A percentile compares a stretch with the other conserved stretches of the same genome.
phyloP scores from a whole-genome alignment of 345 rosid species.

The Turnera subulata region DNA sequence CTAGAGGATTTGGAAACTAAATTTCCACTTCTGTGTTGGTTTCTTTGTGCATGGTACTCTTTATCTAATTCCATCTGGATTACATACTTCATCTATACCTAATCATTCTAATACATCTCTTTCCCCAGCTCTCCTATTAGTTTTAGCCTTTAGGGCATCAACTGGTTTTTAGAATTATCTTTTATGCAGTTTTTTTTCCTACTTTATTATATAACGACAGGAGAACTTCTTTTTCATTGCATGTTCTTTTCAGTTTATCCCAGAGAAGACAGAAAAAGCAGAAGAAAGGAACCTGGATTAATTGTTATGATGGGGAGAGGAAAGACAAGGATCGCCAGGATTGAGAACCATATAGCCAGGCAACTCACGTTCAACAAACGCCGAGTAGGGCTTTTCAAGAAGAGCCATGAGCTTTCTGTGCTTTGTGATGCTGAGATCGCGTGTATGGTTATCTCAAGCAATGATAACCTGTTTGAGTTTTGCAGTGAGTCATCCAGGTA shows the following conservation, averaged over 20 bases:
- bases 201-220: too few relatives aligned
- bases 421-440: slow-evolving; percentile 50
- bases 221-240: too few relatives aligned
- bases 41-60: too few relatives aligned
- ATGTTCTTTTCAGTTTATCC: background rate
- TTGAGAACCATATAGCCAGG: slow-evolving; percentile 39
- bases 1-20: too few relatives aligned
- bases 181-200: too few relatives aligned
- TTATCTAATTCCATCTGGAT: too few relatives aligned
- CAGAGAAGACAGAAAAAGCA: background rate
- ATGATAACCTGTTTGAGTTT: slow-evolving; percentile 37
- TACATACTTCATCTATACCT: too few relatives aligned
- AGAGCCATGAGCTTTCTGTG: slow-evolving; percentile 42
- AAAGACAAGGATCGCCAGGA: slow-evolving; percentile 39
- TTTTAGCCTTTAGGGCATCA: too few relatives aligned
- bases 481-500: slow-evolving; percentile 31
- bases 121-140: too few relatives aligned
- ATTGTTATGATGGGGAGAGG: slow-evolving; percentile 39
- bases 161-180: too few relatives aligned
- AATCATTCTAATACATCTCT: too few relatives aligned
- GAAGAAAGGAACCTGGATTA: background rate
- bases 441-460: slow-evolving; percentile 43
- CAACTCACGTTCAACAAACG: slow-evolving; percentile 47
- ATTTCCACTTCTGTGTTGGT: too few relatives aligned
- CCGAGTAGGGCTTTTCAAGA: slow-evolving; percentile 45